Base-by-base conservation (phyloP, 257 asterid genomes). In the Nicotiana otophora region DNA sequence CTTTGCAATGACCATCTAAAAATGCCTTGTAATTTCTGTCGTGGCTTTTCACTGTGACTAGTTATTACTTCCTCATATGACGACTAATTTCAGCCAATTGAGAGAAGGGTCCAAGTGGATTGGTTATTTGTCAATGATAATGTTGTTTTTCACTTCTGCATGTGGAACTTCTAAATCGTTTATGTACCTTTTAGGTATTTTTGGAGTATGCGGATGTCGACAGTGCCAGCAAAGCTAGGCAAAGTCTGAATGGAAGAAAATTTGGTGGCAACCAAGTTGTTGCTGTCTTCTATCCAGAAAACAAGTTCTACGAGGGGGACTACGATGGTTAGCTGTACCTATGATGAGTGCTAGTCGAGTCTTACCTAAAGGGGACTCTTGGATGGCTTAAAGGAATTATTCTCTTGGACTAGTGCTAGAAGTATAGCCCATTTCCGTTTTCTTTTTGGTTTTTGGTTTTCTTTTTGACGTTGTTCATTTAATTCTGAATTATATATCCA, bases 181-280 rank as follows among this genome's bases (percentile, higher is more conserved):
- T 72, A 4, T 20, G 64, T 16, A 28, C 46, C 51, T 70, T 78
- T 64, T 60, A 93, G 98, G 98, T 95, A 20, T 95, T 92, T 87
- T 85, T 93, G 88, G 97, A 93, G 90, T 96, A 92, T 58, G 90
- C 87, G 0, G 99, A 96, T 84, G 83, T 87, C 11, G 98, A 94
- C 12, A 85, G 98, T 78, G 86, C 98, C 51, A 77, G 87, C n/a
- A 96, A 91, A 87, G 98, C 99, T 83, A 90, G 97, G 46, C 91
- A 84, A 85, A 96, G 93, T 28, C 81, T 96, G 82, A 89, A 93
- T 55, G 99, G 99, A 67, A 92, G 98, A 80, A 94, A 90, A 89
- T 96, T 96, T 67, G 99, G 97, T 26, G 98, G 94, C 69, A 96
- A 91, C 82, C 90, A 87, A 86, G 98, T 93, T 26, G 89, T 90